Conservation (phyloP, 352 stramenopile genomes). For the Peronospora belbahrii region DNA sequence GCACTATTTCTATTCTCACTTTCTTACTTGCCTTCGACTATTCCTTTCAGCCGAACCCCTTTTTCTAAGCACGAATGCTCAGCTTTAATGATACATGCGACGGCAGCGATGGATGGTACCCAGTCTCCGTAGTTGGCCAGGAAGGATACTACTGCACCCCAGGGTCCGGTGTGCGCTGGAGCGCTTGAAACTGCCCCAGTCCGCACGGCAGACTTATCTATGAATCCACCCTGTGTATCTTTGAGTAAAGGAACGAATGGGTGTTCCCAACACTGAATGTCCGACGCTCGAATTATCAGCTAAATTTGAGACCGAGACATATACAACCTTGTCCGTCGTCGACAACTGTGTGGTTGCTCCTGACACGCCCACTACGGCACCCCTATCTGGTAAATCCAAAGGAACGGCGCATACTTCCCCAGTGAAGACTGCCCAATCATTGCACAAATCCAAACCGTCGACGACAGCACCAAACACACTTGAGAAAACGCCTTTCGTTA, state of each 20-base stretch:
- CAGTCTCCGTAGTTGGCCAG: conserved; percentile 24
- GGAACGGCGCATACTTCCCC: background rate
- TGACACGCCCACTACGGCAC: conserved; percentile 1
- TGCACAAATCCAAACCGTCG: background rate
- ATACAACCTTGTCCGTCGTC: background rate
- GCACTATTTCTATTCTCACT: conserved; percentile 14
- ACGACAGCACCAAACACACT: background rate
- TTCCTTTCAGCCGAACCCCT: conserved; percentile 16
- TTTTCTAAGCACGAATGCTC: conserved; percentile 24
- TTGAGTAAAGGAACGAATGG: conserved; percentile 15
- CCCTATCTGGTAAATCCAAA: background rate
- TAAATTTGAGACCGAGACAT: background rate
- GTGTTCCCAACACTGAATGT: conserved; percentile 23
- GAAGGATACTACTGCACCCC: conserved; percentile 25
- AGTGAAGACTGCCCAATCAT: background rate
- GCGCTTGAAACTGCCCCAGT: conserved; percentile 18
- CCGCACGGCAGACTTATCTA: conserved; percentile 18
- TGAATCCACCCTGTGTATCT: conserved; percentile 18
- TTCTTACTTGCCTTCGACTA: conserved; percentile 21
- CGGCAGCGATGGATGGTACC: conserved; percentile 23
- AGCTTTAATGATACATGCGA: conserved; percentile 29
- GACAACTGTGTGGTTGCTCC: conserved; percentile 9
- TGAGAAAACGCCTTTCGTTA: background rate
- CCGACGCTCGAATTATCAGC: conserved; percentile 1
- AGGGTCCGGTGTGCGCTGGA: conserved; percentile 21